Conservation (phyloP, 2,329 filamentous ascomycete genomes). For the Cladobotryum protrusum region DNA sequence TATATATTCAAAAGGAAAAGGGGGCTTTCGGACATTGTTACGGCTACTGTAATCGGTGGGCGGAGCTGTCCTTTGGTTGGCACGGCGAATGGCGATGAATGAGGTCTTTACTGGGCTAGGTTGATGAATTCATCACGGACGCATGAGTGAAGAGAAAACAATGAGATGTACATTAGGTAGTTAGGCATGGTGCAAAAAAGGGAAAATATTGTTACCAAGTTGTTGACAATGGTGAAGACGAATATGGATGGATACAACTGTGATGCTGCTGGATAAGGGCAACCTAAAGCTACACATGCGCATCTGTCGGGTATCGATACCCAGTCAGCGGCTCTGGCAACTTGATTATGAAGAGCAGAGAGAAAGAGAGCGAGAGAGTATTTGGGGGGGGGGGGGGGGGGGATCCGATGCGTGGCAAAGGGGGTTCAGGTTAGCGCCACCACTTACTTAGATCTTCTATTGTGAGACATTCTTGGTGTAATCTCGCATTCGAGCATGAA, state of each 20-base stretch:
- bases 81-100: slow-evolving; percentile 13
- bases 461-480: too few relatives aligned
- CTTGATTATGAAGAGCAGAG: too few relatives aligned
- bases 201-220: slow-evolving; percentile 1
- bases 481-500: too few relatives aligned
- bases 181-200: slow-evolving; percentile 6
- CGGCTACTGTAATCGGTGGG: slow-evolving; percentile 12
- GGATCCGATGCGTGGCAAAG: too few relatives aligned
- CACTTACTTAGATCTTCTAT: too few relatives aligned
- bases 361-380: too few relatives aligned
- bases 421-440: too few relatives aligned
- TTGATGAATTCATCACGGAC: slow-evolving; percentile 6
- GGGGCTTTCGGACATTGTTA: slow-evolving; percentile 10
- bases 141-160: slow-evolving; percentile 6
- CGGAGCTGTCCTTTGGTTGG: slow-evolving; percentile 13
- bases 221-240: background rate
- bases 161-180: slow-evolving; percentile 12
- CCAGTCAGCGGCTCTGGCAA: too few relatives aligned
- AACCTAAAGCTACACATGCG: too few relatives aligned
- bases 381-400: too few relatives aligned
- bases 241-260: background rate
- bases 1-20: slow-evolving; percentile 10
- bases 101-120: slow-evolving; percentile 9
- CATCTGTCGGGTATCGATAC: too few relatives aligned
- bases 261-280: too few relatives aligned